Conservation (phyloP, 192 early-diverging fungal species). For the Helicostylum pulchrum region DNA sequence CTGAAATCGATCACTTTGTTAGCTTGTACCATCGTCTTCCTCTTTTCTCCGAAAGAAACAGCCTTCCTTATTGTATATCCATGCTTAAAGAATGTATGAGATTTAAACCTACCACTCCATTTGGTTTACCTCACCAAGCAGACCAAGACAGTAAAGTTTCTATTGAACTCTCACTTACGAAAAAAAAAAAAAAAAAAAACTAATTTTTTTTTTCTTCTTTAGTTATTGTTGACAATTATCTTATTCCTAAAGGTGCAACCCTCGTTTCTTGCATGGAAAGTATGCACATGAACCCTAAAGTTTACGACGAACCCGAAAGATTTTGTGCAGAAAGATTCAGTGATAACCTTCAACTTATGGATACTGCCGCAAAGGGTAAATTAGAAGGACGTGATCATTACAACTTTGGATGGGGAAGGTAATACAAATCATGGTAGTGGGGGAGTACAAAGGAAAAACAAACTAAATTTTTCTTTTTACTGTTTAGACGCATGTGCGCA, state of each 20-base stretch:
- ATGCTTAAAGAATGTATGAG: slow-evolving; percentile 19
- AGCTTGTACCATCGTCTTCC: not conserved
- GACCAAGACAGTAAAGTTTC: slow-evolving; percentile 10
- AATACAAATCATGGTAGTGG: too few relatives aligned
- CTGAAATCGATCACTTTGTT: slow-evolving; percentile 19
- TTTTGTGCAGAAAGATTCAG: slow-evolving; percentile 46
- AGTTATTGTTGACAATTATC: slow-evolving; percentile 38
- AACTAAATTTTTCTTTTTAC: too few relatives aligned
- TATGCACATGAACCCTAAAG: slow-evolving; percentile 37
- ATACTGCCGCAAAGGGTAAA: slow-evolving; percentile 14
- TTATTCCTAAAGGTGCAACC: slow-evolving; percentile 46
- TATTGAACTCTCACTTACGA: too few relatives aligned
- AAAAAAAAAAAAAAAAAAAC: too few relatives aligned
- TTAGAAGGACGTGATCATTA: slow-evolving; percentile 18
- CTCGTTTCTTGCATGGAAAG: slow-evolving; percentile 46
- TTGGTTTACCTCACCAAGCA: slow-evolving; percentile 16
- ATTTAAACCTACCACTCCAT: not conserved
- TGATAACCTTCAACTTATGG: slow-evolving; percentile 1
- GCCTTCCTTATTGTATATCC: slow-evolving; percentile 22
- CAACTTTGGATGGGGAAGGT: slow-evolving; percentile 20
- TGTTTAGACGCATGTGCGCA: not conserved
- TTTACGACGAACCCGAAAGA: slow-evolving; percentile 42
- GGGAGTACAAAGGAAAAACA: too few relatives aligned
- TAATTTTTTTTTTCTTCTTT: not conserved
- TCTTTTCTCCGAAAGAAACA: not conserved